These are phyloP conservation scores for Vitis hybrid DNA, from an alignment of 177 flowering plant genomes.

Conservation along the genomic window DNA sequence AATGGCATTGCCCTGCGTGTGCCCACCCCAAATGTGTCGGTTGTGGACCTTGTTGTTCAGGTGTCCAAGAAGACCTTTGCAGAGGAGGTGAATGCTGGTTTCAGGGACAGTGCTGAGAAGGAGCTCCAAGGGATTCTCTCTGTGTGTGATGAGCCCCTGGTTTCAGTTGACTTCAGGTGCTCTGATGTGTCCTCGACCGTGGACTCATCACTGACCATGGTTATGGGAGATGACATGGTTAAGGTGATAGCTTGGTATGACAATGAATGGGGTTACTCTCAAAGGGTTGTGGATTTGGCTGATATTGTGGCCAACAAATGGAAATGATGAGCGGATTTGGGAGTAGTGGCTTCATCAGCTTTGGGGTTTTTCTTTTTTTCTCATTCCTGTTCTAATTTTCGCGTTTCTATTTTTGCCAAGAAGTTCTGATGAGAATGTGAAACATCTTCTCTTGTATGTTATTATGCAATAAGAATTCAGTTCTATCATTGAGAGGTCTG, in stretches of 20 bases:
- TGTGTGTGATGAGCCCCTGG: slow-evolving; percentile 91
- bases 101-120: slow-evolving; percentile 81
- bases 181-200: slow-evolving; percentile 89
- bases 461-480: too few relatives aligned
- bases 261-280: slow-evolving; percentile 98
- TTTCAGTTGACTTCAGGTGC: slow-evolving; percentile 90
- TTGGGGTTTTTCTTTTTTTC: too few relatives aligned
- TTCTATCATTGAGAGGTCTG: too few relatives aligned
- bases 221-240: slow-evolving; percentile 98
- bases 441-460: too few relatives aligned
- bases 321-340: slow-evolving; percentile 38
- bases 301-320: slow-evolving; percentile 87
- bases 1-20: slow-evolving; percentile 98
- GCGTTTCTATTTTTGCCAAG: too few relatives aligned
- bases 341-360: not conserved
- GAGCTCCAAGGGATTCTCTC: slow-evolving; percentile 83
- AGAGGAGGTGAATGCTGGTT: slow-evolving; percentile 93
- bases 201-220: slow-evolving; percentile 86
- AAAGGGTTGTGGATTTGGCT: slow-evolving; percentile 94
- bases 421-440: too few relatives aligned
- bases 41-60: slow-evolving; percentile 93
- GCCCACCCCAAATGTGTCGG: slow-evolving; percentile 93
- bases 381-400: too few relatives aligned
- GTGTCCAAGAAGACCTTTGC: slow-evolving; percentile 93
- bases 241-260: slow-evolving; percentile 98